Percentiles rank a stretch among this genome's conserved stretches.
Conservation (phyloP, 768 basidiomycete species). For the Mrakia frigida region DNA sequence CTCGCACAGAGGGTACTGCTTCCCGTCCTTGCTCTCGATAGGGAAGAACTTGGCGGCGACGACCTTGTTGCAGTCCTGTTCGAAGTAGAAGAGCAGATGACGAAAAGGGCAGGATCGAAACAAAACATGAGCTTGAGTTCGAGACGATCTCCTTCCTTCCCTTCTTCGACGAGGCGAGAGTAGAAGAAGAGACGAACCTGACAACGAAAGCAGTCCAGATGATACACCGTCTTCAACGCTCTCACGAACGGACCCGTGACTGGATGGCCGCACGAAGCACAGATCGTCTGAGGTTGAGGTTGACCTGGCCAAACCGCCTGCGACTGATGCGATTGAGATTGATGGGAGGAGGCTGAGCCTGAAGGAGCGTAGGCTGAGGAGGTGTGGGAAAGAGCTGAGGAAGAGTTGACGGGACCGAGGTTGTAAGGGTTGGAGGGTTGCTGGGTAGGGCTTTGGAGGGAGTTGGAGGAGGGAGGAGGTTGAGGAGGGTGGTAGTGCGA, state of each 20-base stretch:
- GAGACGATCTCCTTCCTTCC: not conserved
- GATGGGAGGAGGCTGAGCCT: conserved; percentile 3
- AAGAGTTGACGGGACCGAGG: conserved; percentile 11
- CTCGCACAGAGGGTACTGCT: conserved; percentile 93
- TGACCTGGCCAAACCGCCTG: conserved; percentile 1
- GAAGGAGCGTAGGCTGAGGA: not conserved
- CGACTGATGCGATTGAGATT: conserved; percentile 14
- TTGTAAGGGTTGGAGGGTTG: not conserved
- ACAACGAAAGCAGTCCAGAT: conserved; percentile 98
- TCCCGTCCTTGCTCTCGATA: conserved; percentile 62
- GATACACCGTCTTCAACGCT: conserved; percentile 86
- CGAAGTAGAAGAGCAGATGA: not conserved
- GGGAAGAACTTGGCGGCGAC: conserved; percentile 99
- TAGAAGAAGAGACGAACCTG: conserved; percentile 56
- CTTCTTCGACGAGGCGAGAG: not conserved
- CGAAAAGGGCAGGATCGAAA: not conserved
- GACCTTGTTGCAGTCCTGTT: conserved; percentile 88
- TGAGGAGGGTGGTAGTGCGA: conserved; percentile 7
- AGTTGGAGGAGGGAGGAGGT: not conserved
- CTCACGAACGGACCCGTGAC: conserved; percentile 80
- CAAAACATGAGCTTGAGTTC: conserved; percentile 1
- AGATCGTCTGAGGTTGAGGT: conserved; percentile 19
- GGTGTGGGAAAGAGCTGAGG: conserved; percentile 4
- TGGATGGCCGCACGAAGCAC: conserved; percentile 25
- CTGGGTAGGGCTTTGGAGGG: not conserved